These are phyloP conservation scores for Monosporascus sp. DNA, from an alignment of 2,329 filamentous ascomycete genomes.

Conservation along the genomic window DNA sequence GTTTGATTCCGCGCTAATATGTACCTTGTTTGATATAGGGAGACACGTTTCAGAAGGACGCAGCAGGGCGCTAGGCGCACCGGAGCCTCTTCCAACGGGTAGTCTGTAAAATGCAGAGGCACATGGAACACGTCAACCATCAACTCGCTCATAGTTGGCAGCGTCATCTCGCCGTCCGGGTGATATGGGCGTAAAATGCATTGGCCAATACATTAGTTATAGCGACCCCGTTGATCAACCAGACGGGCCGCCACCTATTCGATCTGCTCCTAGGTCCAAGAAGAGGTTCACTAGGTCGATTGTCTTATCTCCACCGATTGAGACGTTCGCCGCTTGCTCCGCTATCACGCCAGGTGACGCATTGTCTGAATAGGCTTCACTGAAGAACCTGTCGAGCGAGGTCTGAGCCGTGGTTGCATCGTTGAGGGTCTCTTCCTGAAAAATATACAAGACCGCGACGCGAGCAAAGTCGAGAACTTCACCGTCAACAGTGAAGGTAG, in stretches of 20 bases:
- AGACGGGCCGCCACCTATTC: slow-evolving; percentile 13
- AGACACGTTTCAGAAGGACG: background rate
- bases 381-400: slow-evolving; percentile 51
- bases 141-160: background rate
- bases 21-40: background rate
- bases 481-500: slow-evolving; percentile 45
- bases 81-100: too few species aligned
- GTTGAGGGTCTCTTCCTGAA: slow-evolving; percentile 48
- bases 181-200: background rate
- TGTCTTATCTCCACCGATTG: slow-evolving; percentile 38
- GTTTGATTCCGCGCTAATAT: slow-evolving; percentile 9
- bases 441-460: slow-evolving; percentile 54
- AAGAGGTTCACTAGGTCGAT: slow-evolving; percentile 45
- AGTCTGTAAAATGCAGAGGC: too few species aligned
- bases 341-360: slow-evolving; percentile 15
- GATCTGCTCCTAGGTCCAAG: slow-evolving; percentile 30
- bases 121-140: too few species aligned
- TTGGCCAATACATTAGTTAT: background rate
- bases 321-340: slow-evolving; percentile 34
- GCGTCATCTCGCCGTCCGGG: background rate
- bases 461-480: slow-evolving; percentile 59
- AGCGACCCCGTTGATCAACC: slow-evolving; percentile 3
- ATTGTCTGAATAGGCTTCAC: slow-evolving; percentile 23
- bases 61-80: background rate
- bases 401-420: slow-evolving; percentile 50